Percentiles rank a stretch among this genome's conserved stretches.
phyloP scores from a whole-genome alignment of 2,329 filamentous ascomycete species.

The Graphilbum sp. region DNA sequence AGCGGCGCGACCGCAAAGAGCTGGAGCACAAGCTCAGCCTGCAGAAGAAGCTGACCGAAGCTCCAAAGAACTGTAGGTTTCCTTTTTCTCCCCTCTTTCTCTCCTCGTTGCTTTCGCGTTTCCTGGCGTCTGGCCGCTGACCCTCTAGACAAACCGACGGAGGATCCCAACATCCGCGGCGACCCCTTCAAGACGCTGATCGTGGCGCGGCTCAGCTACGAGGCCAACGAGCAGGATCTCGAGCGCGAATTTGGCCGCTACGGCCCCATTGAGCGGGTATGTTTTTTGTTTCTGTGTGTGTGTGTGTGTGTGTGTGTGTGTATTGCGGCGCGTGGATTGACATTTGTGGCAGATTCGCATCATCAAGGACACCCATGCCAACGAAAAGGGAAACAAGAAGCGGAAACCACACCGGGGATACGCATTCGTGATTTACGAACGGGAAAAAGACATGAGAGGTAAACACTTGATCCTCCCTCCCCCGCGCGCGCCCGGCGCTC shows the following conservation, averaged over 20 bases:
- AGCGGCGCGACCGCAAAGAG: constrained; percentile 71
- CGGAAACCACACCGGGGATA: constrained; percentile 78
- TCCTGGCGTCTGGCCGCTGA: constrained; percentile 9
- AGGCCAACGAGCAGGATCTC: constrained; percentile 74
- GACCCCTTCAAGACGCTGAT: constrained; percentile 94
- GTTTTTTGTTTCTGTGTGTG: constrained; percentile 12
- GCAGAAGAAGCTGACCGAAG: constrained; percentile 47
- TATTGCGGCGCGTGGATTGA: no score
- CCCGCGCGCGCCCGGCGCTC: no score
- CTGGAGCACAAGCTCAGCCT: constrained; percentile 58
- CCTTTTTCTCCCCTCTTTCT: background rate
- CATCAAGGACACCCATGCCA: constrained; percentile 57
- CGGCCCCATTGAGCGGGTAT: constrained; percentile 81
- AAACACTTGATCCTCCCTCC: constrained; percentile 22
- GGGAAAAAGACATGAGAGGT: constrained; percentile 99
- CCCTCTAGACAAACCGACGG: constrained; percentile 54
- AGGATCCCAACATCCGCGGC: constrained; percentile 78
- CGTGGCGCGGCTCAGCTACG: constrained; percentile 77
- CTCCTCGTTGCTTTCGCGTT: background rate
- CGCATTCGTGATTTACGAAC: constrained; percentile 91
- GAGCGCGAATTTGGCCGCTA: constrained; percentile 89
- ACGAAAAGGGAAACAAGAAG: constrained; percentile 57
- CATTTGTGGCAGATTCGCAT: constrained; percentile 74
- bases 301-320: no score
- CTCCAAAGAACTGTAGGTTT: constrained; percentile 42